Evolutionary conservation across 2,329 filamentous ascomycete genomes (phyloP).

Genomic region (Aspergillus flavus): DNA sequence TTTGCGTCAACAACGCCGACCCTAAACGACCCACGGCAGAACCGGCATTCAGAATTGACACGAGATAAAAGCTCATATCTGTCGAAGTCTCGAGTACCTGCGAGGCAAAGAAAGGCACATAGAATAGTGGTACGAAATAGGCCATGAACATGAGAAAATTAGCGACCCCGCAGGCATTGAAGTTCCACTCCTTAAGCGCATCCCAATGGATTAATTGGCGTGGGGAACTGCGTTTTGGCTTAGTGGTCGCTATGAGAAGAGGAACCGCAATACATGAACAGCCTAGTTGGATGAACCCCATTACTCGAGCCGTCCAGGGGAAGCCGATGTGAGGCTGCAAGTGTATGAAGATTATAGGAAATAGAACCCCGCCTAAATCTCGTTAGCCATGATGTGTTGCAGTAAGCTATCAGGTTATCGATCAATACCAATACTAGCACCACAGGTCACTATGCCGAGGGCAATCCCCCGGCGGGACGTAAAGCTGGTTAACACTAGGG

Average conservation of each 20-base stretch:
- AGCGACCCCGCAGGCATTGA: constrained; percentile 3
- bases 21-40: constrained; percentile 7
- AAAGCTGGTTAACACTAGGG: constrained; percentile 64
- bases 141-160: constrained; percentile 15
- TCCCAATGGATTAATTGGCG: constrained; percentile 12
- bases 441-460: constrained; percentile 57
- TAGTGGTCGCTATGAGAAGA: constrained; percentile 5
- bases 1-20: background rate
- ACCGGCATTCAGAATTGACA: constrained; percentile 10
- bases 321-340: constrained; percentile 12
- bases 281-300: constrained; percentile 14
- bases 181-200: constrained; percentile 7
- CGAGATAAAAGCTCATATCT: constrained; percentile 9
- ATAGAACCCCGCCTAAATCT: constrained; percentile 9
- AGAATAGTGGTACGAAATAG: constrained; percentile 14
- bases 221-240: background rate
- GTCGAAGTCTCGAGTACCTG: background rate
- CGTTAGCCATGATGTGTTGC: background rate
- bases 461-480: constrained; percentile 53
- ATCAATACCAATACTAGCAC: constrained; percentile 28
- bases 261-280: constrained; percentile 11
- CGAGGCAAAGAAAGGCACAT: constrained; percentile 7
- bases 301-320: constrained; percentile 7
- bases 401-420: background rate
- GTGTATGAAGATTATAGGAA: constrained; percentile 14